Evolutionary conservation across 192 early-diverging fungal genomes (phyloP), one percentile per base, ranked within the genome.

Genomic region (Coemansia sp.): DNA sequence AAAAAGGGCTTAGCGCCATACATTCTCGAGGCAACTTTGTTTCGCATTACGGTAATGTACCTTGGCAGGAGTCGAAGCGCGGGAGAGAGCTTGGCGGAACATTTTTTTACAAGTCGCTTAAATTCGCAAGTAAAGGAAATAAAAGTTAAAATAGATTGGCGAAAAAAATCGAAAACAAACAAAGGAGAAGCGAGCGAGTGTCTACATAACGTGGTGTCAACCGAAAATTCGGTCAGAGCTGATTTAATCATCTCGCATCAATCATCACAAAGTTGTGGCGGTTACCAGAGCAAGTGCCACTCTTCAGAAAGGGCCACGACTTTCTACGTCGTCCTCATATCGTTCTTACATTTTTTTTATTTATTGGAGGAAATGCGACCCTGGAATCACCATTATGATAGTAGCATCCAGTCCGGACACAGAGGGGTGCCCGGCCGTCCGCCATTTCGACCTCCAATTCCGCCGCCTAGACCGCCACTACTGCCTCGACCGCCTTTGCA

Each of bases 61-160:
- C 73, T 74, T 78, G 55, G 66, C 58, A 46, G 47, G 53, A 24
- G 29, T 13, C 41, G 67, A 38, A 12, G 49, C 46, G 61, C 76
- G 76, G 40, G 76, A 33, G 27, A 83, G 60, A 29, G 53, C 24
- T 3, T 70, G 34, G 24, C 73, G 71, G 64, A 78, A 75, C 81
- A 83, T 83, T 68, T 55, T 55, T 44, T 27, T n/a, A 1, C 41
- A 38, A 47, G 40, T 57, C 27, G 64, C 15, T 49, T 64, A 31
- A 15, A 43, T 16, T 9, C 34, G 36, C 18, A 53, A 44, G 60
- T 34, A 36, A 18, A 36, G 13, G 12, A 10, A 33, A 27, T 27
- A 27, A 27, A 55, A 53, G 22, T 27, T 10, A 4, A 29, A 58
- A 34, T 36, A 58, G 29, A 31, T 27, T 33, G 10, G 13, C 13